phyloP scores from a whole-genome alignment of 495 filamentous ascomycete species.

The Friedmanniomyces simplex region DNA sequence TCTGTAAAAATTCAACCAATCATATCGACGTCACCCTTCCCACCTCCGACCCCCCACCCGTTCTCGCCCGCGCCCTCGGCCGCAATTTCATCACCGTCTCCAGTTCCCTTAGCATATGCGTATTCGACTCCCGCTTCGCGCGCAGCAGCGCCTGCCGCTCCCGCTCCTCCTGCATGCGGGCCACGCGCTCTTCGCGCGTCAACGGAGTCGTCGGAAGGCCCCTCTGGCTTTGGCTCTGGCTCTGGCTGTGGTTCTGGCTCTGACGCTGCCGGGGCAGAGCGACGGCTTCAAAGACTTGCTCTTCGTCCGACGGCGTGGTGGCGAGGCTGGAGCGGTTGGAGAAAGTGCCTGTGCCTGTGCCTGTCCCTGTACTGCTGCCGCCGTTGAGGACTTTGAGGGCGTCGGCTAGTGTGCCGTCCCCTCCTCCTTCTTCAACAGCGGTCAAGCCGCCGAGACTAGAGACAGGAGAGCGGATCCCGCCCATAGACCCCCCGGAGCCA shows the following conservation, averaged over 20 bases:
- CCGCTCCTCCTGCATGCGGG: constrained; percentile 81
- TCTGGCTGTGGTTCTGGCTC: constrained; percentile 31
- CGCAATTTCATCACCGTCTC: constrained; percentile 78
- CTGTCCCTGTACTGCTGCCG: neutral
- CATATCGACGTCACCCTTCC: constrained; percentile 37
- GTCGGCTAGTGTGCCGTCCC: constrained; percentile 61
- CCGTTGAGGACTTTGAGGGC: constrained; percentile 61
- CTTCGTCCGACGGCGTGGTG: constrained; percentile 45
- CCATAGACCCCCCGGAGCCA: neutral
- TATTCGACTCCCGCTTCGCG: constrained; percentile 66
- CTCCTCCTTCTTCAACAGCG: constrained; percentile 65
- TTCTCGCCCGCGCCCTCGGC: constrained; percentile 46
- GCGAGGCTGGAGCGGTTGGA: constrained; percentile 37
- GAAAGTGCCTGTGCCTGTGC: constrained; percentile 8
- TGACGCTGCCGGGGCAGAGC: constrained; percentile 56
- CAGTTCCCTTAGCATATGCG: constrained; percentile 82
- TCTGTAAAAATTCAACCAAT: too few relatives aligned
- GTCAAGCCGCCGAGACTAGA: constrained; percentile 75
- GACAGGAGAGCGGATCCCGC: constrained; percentile 58
- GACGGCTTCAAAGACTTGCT: constrained; percentile 77
- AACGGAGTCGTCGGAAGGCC: too few relatives aligned
- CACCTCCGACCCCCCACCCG: constrained; percentile 28
- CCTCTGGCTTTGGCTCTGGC: too few relatives aligned
- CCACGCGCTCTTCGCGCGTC: constrained; percentile 78
- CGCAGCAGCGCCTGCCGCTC: constrained; percentile 53